Base-by-base conservation (phyloP, 2,329 filamentous ascomycete species). In the Pseudogymnoascus sp. region DNA sequence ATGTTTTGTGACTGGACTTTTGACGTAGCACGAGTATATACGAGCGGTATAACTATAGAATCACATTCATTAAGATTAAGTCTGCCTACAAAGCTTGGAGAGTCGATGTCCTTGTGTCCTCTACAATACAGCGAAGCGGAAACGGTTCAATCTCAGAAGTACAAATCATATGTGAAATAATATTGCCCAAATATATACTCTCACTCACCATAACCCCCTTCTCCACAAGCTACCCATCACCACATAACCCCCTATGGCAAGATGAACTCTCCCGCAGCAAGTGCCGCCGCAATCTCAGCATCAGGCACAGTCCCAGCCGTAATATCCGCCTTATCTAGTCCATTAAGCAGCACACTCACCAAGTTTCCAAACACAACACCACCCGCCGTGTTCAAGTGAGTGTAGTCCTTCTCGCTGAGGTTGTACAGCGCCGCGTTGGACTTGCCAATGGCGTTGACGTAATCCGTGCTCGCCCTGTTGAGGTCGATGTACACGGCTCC, bases 371-470 rank as follows among this genome's bases (percentile, higher is more conserved):
- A 81, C 2, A 81, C 71, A 5, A 75, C 67, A 30, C 72, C 74
- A 0, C 78, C 78, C 60, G 71, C 70, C 3, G 67, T 65, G 64
- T 79, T 81, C 59, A 81, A 59, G 72, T 81, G 79, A 4, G 78
- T 81, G 35, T 71, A 67, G 66, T 87, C 84, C 3, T 68, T 71
- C 1, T 73, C 64, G 4, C 67, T 68, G 18, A 74, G 61, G 62
- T 80, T 79, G 61, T 80, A 80, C 28, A 66, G 70, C 28, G 69
- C 70, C 1, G 75, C 75, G 28, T 74, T 71, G 0, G 67, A 62
- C n/a, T 72, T 67, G 0, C 78, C 78, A 61, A 81, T 78, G 0
- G 69, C 71, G 61, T 80, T 77, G 16, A 79, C 68, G 62, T 81
- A 81, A 4, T 70, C 64, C 0, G 71, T 74, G 6, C 74, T 77